Evolutionary conservation across 257 asterid species (phyloP).

Genomic region (Dorcoceras hygrometricum): DNA sequence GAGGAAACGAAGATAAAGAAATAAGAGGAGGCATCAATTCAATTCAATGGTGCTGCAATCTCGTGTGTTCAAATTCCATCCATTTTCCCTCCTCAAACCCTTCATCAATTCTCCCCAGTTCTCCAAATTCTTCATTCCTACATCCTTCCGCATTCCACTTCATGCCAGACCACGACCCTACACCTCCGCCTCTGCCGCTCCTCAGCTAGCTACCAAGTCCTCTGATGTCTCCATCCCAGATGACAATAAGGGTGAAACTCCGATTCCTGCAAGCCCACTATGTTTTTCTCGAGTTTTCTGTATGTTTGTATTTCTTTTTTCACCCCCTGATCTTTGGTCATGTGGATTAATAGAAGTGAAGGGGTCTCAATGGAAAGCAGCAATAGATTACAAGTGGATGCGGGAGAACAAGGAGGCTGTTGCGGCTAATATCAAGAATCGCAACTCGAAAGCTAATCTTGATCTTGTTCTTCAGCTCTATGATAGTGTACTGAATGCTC

Average conservation of each 20-base stretch:
- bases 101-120: slow-evolving; percentile 31
- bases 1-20: neutral
- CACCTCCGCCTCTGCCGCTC: slow-evolving; percentile 34
- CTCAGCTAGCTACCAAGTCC: slow-evolving; percentile 28
- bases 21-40: slow-evolving; percentile 8
- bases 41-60: slow-evolving; percentile 57
- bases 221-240: slow-evolving; percentile 21
- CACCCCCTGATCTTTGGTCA: slow-evolving; percentile 3
- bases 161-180: slow-evolving; percentile 49
- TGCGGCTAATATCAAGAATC: slow-evolving; percentile 61
- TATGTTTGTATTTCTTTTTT: neutral
- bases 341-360: slow-evolving; percentile 44
- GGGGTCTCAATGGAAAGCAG: slow-evolving; percentile 87
- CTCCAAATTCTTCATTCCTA: slow-evolving; percentile 20
- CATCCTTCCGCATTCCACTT: slow-evolving; percentile 27
- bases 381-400: slow-evolving; percentile 90
- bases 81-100: slow-evolving; percentile 32
- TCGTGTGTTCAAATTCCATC: slow-evolving; percentile 37
- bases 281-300: neutral
- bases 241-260: slow-evolving; percentile 39
- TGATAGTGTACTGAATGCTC: slow-evolving; percentile 58
- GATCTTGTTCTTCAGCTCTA: slow-evolving; percentile 69
- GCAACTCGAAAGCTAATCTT: slow-evolving; percentile 72
- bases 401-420: slow-evolving; percentile 82
- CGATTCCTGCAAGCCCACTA: neutral